These are phyloP conservation scores for Apiotrichum akiyoshidainum DNA, from an alignment of 1,284 basidiomycete species.

Conservation along the genomic window DNA sequence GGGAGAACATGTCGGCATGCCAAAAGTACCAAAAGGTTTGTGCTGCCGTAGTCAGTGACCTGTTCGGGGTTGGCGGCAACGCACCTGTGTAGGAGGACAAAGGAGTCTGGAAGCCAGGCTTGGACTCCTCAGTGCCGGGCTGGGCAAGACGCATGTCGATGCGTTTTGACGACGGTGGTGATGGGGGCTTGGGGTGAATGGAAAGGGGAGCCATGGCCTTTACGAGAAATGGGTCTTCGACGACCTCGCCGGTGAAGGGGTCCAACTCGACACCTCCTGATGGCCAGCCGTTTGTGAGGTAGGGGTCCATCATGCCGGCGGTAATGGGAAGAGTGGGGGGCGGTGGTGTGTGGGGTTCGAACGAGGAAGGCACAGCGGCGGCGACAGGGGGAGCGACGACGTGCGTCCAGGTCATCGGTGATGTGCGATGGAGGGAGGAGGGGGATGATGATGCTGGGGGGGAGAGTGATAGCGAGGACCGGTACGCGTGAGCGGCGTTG, in stretches of 20 bases:
- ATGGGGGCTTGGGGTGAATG: slow-evolving; percentile 5
- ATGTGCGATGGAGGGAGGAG: slow-evolving; percentile 15
- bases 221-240: slow-evolving; percentile 16
- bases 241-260: background rate
- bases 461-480: slow-evolving; percentile 20
- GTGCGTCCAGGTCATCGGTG: slow-evolving; percentile 17
- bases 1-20: slow-evolving; percentile 32
- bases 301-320: slow-evolving; percentile 14
- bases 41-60: slow-evolving; percentile 27
- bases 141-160: slow-evolving; percentile 45
- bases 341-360: slow-evolving; percentile 21
- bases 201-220: slow-evolving; percentile 22
- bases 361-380: slow-evolving; percentile 6
- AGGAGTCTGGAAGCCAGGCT: slow-evolving; percentile 39
- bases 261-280: background rate
- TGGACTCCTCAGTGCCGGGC: slow-evolving; percentile 34
- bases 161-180: slow-evolving; percentile 18
- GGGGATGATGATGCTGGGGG: slow-evolving; percentile 19
- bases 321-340: slow-evolving; percentile 6
- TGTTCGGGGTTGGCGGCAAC: too few relatives aligned
- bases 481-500: slow-evolving; percentile 5
- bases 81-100: slow-evolving; percentile 42
- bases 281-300: background rate
- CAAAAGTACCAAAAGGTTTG: slow-evolving; percentile 47
- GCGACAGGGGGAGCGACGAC: background rate